Evolutionary conservation across 805 yeast genomes (phyloP).

Genomic region (Teunomyces barrocoloradensis): DNA sequence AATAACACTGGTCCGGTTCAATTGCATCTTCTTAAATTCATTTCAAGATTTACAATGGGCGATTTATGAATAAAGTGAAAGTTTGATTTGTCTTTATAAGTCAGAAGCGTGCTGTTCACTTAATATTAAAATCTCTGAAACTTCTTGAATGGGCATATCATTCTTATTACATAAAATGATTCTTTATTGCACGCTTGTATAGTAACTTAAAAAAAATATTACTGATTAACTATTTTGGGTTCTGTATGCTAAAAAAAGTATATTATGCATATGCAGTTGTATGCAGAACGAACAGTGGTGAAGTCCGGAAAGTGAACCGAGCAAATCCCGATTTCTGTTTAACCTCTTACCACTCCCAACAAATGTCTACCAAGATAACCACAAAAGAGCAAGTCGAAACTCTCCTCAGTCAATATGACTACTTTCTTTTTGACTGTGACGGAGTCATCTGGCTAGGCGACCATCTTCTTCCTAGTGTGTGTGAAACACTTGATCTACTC

Average conservation of each 20-base stretch:
- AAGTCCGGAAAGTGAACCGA: background rate
- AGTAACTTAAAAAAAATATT: background rate
- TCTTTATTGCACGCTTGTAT: background rate
- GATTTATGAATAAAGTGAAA: slow-evolving; percentile 1
- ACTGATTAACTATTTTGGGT: background rate
- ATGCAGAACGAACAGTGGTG: background rate
- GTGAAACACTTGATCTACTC: slow-evolving; percentile 69
- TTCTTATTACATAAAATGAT: slow-evolving; percentile 1
- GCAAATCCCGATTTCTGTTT: background rate
- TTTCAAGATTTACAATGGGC: slow-evolving; percentile 2
- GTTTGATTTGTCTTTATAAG: background rate
- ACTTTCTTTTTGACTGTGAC: slow-evolving; percentile 93
- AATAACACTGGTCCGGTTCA: background rate
- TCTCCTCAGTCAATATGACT: slow-evolving; percentile 68
- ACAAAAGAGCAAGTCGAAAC: slow-evolving; percentile 46
- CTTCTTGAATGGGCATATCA: slow-evolving; percentile 3
- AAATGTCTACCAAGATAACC: slow-evolving; percentile 52
- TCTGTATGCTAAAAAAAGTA: too few species aligned
- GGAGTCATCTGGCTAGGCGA: slow-evolving; percentile 96
- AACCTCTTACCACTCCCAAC: background rate
- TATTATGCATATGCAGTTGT: background rate
- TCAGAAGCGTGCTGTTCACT: background rate
- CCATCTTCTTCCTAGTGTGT: slow-evolving; percentile 71
- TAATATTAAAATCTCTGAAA: background rate
- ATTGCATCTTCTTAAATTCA: slow-evolving; percentile 2